Evolutionary conservation across 345 rosid species (phyloP), one percentile per base, ranked within the genome.

Genomic region (Streptanthus diversifolius): DNA sequence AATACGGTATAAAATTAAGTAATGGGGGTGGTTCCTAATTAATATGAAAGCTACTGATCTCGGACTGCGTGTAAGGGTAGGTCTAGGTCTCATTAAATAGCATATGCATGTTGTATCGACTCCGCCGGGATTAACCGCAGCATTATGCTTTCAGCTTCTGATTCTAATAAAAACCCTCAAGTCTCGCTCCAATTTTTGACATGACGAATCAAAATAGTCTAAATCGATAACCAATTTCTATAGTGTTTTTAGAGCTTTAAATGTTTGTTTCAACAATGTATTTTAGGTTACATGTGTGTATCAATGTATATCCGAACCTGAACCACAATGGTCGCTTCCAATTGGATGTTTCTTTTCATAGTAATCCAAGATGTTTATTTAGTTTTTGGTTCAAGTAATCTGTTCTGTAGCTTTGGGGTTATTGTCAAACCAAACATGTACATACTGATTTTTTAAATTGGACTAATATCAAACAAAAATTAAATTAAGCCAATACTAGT

Each of bases 11-110:
- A 27, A 39, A 39, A 51, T 41, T 52, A 75, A 68, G 70, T 68
- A 74, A 43, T 61, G 33, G 52, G 52, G 68, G 73, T 51, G 61
- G 61, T 72, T 62, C 68, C 52, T 67, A 74, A 41, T 61, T 68
- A 75, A 68, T 75, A 52, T 63, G 79, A 75, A 60, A 75, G 71
- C 79, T 63, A 69, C 71, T 62, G 75, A 76, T 76, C 74, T 76
- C 44, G 75, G 79, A 69, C 65, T 76, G 79, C 10, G 71, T 76
- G 79, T 62, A 69, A 55, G 19, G 79, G 71, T 69, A 69, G 79
- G 79, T 76, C 68, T 69, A 62, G 75, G 79, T 76, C 68, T 76
- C 75, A 69, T 76, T 69, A 62, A 62, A 76, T 33, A 69, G 65
- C 70, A 76, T 59, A 54, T 69, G 70, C 70, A 69, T 76, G 74